phyloP scores from a whole-genome alignment of 148 eudicot species.

The Rhododendron ovatum region DNA sequence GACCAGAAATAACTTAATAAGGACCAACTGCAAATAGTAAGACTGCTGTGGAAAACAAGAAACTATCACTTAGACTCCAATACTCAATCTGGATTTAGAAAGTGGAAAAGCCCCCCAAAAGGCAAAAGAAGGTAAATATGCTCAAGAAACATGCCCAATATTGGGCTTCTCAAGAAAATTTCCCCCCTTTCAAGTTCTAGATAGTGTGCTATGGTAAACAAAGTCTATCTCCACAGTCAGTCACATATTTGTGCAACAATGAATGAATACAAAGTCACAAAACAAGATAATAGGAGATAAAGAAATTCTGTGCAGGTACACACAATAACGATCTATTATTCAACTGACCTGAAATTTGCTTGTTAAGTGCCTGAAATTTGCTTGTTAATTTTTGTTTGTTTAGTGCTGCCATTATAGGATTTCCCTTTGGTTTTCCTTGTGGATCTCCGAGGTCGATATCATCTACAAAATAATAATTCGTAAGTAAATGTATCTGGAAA shows the following conservation, averaged over 20 bases:
- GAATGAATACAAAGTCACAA: neutral
- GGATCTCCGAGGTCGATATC: conserved; percentile 83
- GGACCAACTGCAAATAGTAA: neutral
- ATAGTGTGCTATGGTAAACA: neutral
- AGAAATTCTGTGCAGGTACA: neutral
- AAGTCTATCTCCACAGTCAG: neutral
- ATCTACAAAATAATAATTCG: conserved; percentile 38
- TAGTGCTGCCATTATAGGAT: conserved; percentile 58
- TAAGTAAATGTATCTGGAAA: neutral
- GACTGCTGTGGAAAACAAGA: neutral
- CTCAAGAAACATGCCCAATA: neutral
- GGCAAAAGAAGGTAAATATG: neutral
- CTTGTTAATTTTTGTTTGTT: conserved; percentile 76
- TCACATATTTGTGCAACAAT: neutral
- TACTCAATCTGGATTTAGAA: neutral
- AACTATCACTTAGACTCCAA: neutral
- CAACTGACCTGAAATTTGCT: conserved; percentile 42
- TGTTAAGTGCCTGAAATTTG: conserved; percentile 67
- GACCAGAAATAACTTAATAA: neutral
- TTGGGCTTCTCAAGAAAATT: neutral
- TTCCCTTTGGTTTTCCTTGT: conserved; percentile 63
- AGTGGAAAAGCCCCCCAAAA: neutral
- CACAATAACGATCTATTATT: neutral
- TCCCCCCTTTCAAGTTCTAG: neutral
- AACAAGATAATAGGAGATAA: neutral